Percentiles rank a stretch among this genome's conserved stretches.
Evolutionary conservation across 495 filamentous ascomycete genomes (phyloP).

Genomic region (Niebla homalea): DNA sequence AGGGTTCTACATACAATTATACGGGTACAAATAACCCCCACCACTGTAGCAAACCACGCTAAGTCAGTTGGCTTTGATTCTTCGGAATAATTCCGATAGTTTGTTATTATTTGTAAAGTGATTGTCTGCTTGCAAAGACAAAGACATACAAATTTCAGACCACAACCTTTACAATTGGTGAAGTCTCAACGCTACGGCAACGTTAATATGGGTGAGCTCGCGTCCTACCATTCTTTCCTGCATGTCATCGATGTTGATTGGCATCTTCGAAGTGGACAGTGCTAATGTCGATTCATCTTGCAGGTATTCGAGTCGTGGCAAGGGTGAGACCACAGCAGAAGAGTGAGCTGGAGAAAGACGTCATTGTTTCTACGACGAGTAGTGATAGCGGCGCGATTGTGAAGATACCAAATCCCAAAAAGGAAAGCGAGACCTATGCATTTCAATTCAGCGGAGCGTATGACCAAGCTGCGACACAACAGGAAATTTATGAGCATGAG

Average conservation of each 20-base stretch:
- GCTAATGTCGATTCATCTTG: not conserved
- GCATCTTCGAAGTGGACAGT: not conserved
- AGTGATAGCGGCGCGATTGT: constrained; percentile 52
- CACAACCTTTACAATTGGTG: no score
- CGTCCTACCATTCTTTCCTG: no score
- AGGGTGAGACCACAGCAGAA: constrained; percentile 78
- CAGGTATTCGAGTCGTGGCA: constrained; percentile 62
- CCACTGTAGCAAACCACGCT: no score
- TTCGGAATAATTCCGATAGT: no score
- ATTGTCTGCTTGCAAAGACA: no score
- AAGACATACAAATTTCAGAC: no score
- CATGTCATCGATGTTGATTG: no score
- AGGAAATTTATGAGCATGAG: constrained; percentile 78
- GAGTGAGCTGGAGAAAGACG: constrained; percentile 67
- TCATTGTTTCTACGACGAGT: constrained; percentile 48
- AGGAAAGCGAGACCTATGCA: constrained; percentile 76
- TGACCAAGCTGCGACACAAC: constrained; percentile 62
- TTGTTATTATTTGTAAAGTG: no score
- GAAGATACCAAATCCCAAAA: constrained; percentile 90
- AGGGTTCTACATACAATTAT: no score
- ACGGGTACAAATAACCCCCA: no score
- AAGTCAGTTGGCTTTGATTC: no score
- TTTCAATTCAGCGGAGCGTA: constrained; percentile 96
- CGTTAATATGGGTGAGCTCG: not conserved
- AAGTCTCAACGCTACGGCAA: not conserved